Conservation (phyloP, 1,139 yeast species). For the Saccharomyces pastorianus region DNA sequence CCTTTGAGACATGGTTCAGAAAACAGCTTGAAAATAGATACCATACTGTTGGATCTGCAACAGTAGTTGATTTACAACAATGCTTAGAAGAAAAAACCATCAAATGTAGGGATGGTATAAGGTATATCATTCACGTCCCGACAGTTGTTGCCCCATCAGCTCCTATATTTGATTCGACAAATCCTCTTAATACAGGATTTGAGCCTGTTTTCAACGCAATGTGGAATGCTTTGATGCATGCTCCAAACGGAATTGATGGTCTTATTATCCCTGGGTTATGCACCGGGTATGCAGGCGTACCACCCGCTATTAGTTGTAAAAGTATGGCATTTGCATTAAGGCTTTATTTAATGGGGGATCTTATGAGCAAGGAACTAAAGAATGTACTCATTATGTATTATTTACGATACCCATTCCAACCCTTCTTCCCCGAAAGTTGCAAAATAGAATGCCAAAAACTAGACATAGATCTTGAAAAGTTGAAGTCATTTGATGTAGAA, state of each 20-base stretch:
- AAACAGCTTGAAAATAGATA: slow-evolving; percentile 20
- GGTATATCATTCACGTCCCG: slow-evolving; percentile 39
- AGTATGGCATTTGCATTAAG: slow-evolving; percentile 29
- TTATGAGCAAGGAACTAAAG: slow-evolving; percentile 18
- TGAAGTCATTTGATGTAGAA: slow-evolving; percentile 15
- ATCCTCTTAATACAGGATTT: slow-evolving; percentile 18
- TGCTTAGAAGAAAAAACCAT: slow-evolving; percentile 8
- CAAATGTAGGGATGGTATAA: slow-evolving; percentile 19
- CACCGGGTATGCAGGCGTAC: slow-evolving; percentile 44
- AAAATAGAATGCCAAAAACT: slow-evolving; percentile 15
- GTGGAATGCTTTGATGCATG: slow-evolving; percentile 36
- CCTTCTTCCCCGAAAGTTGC: slow-evolving; percentile 18
- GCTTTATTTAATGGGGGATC: slow-evolving; percentile 14
- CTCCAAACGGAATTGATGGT: slow-evolving; percentile 25
- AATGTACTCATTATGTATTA: slow-evolving; percentile 25
- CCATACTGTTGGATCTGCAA: slow-evolving; percentile 23
- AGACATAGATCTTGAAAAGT: slow-evolving; percentile 14
- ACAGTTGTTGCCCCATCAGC: slow-evolving; percentile 41
- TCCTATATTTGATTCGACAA: slow-evolving; percentile 15
- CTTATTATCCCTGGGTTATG: slow-evolving; percentile 44
- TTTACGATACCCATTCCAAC: slow-evolving; percentile 20
- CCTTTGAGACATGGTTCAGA: slow-evolving; percentile 26
- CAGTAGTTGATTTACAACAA: slow-evolving; percentile 16
- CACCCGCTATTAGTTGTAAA: slow-evolving; percentile 31
- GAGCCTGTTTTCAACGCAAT: slow-evolving; percentile 38